Evolutionary conservation across 2,329 filamentous ascomycete species (phyloP).

Genomic region (Penicillium sp.): DNA sequence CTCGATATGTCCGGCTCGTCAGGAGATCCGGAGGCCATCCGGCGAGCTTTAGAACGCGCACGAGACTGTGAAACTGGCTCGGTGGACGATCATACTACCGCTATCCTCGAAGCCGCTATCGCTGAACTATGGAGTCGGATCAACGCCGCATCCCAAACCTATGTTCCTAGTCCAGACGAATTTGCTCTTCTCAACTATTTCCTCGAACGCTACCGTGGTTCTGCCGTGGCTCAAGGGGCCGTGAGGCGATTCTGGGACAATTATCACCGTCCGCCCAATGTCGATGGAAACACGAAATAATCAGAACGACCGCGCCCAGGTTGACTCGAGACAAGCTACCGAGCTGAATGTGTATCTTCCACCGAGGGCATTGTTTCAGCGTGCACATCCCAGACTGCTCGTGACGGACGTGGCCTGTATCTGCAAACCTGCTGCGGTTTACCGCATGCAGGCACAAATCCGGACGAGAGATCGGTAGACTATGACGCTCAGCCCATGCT

Average conservation of each 20-base stretch:
- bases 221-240: slow-evolving; percentile 50
- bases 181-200: slow-evolving; percentile 88
- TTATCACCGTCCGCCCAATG: slow-evolving; percentile 27
- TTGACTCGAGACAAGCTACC: slow-evolving; percentile 1
- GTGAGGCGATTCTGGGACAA: slow-evolving; percentile 59
- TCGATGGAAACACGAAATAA: slow-evolving; percentile 26
- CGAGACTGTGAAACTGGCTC: slow-evolving; percentile 68
- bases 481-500: not conserved
- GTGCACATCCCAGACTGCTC: not conserved
- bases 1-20: slow-evolving; percentile 31
- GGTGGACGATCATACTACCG: slow-evolving; percentile 60
- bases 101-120: slow-evolving; percentile 65
- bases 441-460: not conserved
- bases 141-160: slow-evolving; percentile 61
- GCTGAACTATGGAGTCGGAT: slow-evolving; percentile 67
- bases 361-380: not conserved
- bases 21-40: slow-evolving; percentile 48
- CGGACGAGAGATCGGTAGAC: not conserved
- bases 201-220: slow-evolving; percentile 62
- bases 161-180: slow-evolving; percentile 72
- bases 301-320: not conserved
- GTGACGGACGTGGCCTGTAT: not conserved
- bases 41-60: slow-evolving; percentile 71
- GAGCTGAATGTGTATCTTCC: not conserved
- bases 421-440: not conserved